Evolutionary conservation across 2,329 filamentous ascomycete species (phyloP), one percentile per base, ranked within the genome.

Genomic region (Penicillium sp.): DNA sequence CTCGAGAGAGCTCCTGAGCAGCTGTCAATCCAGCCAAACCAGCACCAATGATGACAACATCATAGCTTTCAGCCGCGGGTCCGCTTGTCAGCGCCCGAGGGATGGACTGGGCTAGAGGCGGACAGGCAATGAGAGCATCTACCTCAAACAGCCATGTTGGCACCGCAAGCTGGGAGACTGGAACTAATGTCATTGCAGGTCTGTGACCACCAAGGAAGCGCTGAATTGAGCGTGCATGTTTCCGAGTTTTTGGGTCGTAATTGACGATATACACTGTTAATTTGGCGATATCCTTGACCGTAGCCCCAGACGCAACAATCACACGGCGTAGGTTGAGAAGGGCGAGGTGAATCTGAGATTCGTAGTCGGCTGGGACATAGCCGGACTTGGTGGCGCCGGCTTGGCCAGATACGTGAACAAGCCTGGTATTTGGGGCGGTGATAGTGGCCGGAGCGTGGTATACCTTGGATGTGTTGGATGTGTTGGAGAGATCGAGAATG

Each of bases 221-320:
- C 39, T 77, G 69, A 8, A 81, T 56, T 49, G 70, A 74, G 7
- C 68, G 68, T 0, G 69, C 63, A 58, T 81, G 79, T 24, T 68
- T 67, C 4, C 76, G 69, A 2, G 72, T 64, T 4, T 59, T 54
- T 0, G 74, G 65, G 50, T 78, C 71, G 56, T 81, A 81, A 60
- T 78, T 65, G 55, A 81, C 78, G 43, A 81, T 77, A 27, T 74
- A 79, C 19, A 79, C 57, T 0, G 68, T 78, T 10, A 81, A 62
- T 57, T 79, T 79, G 13, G 71, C 67, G 22, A 81, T 75, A 55
- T 80, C 69, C 4, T 63, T 60, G 13, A 76, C 60, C 1, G 61
- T 59, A 5, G 76, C 71, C 0, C 76, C 75, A 1, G 74, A 71
- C 3, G 73, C 69, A 46, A 74, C 56, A 9, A 78, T 63, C 47